Percentiles rank a stretch among this genome's conserved stretches.
Evolutionary conservation across 805 yeast genomes (phyloP).

Genomic region (Candida corydali): DNA sequence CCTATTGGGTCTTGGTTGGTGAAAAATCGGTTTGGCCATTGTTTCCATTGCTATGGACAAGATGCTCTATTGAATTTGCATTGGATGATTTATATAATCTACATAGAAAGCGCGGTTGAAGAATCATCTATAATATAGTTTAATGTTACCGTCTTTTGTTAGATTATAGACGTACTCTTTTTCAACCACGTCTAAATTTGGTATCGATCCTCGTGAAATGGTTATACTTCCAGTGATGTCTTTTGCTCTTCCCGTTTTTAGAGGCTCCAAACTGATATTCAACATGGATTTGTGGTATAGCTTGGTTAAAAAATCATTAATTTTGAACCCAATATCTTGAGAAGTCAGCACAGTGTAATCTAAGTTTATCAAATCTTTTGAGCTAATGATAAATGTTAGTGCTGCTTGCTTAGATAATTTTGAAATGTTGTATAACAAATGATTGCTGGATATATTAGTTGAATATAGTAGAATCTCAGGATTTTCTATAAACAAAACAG

Average conservation of each 20-base stretch:
- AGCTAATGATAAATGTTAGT: slow-evolving; percentile 31
- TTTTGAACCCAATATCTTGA: slow-evolving; percentile 34
- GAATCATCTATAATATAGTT: slow-evolving; percentile 40
- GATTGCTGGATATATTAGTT: slow-evolving; percentile 33
- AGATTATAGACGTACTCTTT: slow-evolving; percentile 61
- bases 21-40: slow-evolving; percentile 93
- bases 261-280: slow-evolving; percentile 57
- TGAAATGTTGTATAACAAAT: slow-evolving; percentile 29
- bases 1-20: slow-evolving; percentile 88
- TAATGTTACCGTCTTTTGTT: slow-evolving; percentile 49
- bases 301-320: slow-evolving; percentile 44
- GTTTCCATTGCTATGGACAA: slow-evolving; percentile 74
- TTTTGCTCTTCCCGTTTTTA: slow-evolving; percentile 75
- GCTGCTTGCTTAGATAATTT: slow-evolving; percentile 28
- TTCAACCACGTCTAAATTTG: slow-evolving; percentile 40
- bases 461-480: slow-evolving; percentile 45
- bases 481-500: slow-evolving; percentile 40
- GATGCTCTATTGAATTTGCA: slow-evolving; percentile 87
- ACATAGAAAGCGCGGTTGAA: slow-evolving; percentile 27
- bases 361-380: slow-evolving; percentile 34
- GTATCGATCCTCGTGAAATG: slow-evolving; percentile 53
- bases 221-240: slow-evolving; percentile 75
- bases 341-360: slow-evolving; percentile 13
- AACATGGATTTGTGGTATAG: slow-evolving; percentile 48
- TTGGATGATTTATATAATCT: slow-evolving; percentile 67